Evolutionary conservation across 176 grass and related monocot species (phyloP), one percentile per base, ranked within the genome.

Genomic region (Avena insularis): DNA sequence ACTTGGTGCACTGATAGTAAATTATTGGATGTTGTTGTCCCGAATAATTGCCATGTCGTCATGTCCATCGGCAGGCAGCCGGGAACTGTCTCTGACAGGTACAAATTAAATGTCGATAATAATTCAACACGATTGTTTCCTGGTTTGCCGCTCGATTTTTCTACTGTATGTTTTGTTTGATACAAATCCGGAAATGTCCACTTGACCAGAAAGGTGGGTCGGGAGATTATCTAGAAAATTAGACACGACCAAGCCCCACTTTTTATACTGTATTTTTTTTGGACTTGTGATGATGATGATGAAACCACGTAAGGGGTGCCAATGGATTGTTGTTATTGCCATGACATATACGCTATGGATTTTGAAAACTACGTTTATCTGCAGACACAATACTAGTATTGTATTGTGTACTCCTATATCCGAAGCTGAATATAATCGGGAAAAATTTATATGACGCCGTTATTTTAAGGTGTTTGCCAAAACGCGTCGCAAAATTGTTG

Each of bases 1-100:
- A 67, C 35, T 35, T 8, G 64, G 29, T 36, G 63, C 15, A 66
- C 13, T 51, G 23, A 33, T 21, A 12, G 31, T 71, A 46, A 77
- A 62, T 71, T 58, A 88, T 85, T 29, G 17, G 1, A n/a, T n/a
- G 49, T 36, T 67, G 55, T 14, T 38, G 50, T 36, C 38, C 9
- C 85, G 81, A 77, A 72, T 19, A 85, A 85, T 85, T 81, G 77
- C 0, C 38, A 75, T 60, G 86, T 91, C 90, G 86, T 91, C 90
- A 45, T 77, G 69, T 35, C 77, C 77, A 60, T 47, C 50, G 50
- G 51, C 84, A 74, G 80, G 75, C 46, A 70, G 14, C 10, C n/a
- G 2, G 84, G 66, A 84, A 47, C 55, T 53, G 13, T 79, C 66
- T 67, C 64, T 60, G 59, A 76, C 43, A 47, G 75, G 4, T 71